A percentile compares a stretch with the other conserved stretches of the same genome.
phyloP scores from a whole-genome alignment of 345 rosid species.

The Laguncularia racemosa region DNA sequence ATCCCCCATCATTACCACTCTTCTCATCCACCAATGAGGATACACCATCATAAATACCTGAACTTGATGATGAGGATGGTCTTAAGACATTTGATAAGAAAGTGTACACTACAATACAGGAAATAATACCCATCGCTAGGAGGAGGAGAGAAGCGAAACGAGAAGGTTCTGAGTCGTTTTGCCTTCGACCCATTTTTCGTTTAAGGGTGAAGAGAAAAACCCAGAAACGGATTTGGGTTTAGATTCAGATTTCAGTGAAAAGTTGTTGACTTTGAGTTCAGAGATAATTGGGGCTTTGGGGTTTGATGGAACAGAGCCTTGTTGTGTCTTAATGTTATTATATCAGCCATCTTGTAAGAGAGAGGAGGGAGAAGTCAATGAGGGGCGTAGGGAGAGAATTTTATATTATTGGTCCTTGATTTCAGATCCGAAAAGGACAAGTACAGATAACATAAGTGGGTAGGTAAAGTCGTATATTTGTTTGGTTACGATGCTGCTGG shows the following conservation, averaged over 20 bases:
- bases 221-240: conserved; percentile 11
- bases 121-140: conserved; percentile 45
- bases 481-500: no score
- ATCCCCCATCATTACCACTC: background rate
- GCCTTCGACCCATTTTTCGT: conserved; percentile 57
- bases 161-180: conserved; percentile 44
- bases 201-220: conserved; percentile 3
- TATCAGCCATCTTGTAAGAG: no score
- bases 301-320: background rate
- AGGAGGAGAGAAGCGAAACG: conserved; percentile 47
- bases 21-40: background rate
- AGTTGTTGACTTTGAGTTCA: conserved; percentile 11
- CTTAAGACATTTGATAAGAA: conserved; percentile 40
- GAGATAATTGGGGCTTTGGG: background rate
- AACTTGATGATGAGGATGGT: conserved; percentile 16
- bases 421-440: no score
- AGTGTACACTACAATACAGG: conserved; percentile 62
- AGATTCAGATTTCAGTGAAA: background rate
- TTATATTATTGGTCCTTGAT: no score
- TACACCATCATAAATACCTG: no score
- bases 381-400: no score
- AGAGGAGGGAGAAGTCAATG: no score
- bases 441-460: no score
- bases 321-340: no score
- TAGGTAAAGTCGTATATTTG: no score